These are phyloP conservation scores for Boletus semigastroideus DNA, from an alignment of 1,284 basidiomycete genomes.

Conservation along the genomic window DNA sequence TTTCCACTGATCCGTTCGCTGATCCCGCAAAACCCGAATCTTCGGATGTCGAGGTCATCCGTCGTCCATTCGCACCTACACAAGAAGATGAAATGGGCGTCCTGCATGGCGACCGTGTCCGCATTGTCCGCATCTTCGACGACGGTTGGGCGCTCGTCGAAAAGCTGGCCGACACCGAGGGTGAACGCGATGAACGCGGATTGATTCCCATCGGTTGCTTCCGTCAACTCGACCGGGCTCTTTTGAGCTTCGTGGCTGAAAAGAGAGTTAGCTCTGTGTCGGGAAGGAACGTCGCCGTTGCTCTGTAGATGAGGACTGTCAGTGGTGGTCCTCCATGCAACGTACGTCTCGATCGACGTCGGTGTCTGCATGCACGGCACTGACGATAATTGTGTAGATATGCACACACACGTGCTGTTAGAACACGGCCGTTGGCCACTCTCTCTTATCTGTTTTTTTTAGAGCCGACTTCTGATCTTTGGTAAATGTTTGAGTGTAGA, in stretches of 20 bases:
- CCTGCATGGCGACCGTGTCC: conserved; percentile 49
- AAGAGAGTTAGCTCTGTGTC: conserved; percentile 44
- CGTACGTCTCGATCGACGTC: conserved; percentile 8
- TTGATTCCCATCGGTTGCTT: conserved; percentile 66
- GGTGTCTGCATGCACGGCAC: background rate
- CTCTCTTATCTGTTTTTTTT: conserved; percentile 1
- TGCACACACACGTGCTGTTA: background rate
- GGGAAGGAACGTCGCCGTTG: background rate
- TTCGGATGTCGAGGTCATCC: conserved; percentile 44
- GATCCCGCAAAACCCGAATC: conserved; percentile 36
- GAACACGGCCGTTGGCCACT: background rate
- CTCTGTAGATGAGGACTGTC: background rate
- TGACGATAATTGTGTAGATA: conserved; percentile 9
- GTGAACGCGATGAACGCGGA: conserved; percentile 25
- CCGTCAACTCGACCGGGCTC: conserved; percentile 44
- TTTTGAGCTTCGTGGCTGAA: conserved; percentile 49
- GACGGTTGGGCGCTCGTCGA: conserved; percentile 68
- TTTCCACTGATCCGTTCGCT: conserved; percentile 40
- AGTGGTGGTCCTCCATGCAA: background rate
- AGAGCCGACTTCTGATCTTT: background rate
- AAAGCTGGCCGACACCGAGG: conserved; percentile 30
- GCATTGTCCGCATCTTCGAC: conserved; percentile 54
- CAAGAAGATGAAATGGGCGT: conserved; percentile 61
- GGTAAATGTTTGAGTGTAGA: conserved; percentile 2
- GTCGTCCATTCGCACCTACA: conserved; percentile 56